Evolutionary conservation across 495 filamentous ascomycete species (phyloP), one percentile per base, ranked within the genome.

Genomic region (Annulohypoxylon stygium): DNA sequence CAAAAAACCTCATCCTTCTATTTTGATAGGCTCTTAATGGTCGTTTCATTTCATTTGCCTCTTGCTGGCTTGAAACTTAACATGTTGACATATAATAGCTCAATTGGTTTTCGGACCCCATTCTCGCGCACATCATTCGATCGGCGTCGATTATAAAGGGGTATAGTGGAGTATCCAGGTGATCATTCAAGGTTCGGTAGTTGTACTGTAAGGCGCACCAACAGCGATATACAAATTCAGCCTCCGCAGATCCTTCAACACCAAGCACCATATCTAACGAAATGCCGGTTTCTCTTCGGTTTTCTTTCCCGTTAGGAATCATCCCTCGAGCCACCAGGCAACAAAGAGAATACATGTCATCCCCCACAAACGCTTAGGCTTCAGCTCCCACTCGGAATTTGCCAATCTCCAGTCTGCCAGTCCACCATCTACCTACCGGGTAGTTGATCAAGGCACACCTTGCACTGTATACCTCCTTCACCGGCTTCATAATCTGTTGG

Each of bases 11-110:
- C 2, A 18, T 33, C 10, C 39, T 33, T 8, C 12, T n/a, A 30
- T 23, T 23, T 23, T 39, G 20, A 47, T 67, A 58, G 14, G 39
- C 30, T 61, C 14, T n/a, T 2, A 16, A 6, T 47, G 12, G 33
- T 34, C 48, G 71, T 74, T 74, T 74, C 71, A 74, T 64, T 25
- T 36, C n/a, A 7, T 67, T 67, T 39, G 67, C 67, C 67, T 67
- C 71, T 34, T 45, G 43, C 36, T 50, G 60, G 47, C 55, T 30
- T 47, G 55, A 63, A 50, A 37, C 53, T 70, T 55, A 30, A 45
- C 7, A 48, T 53, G 14, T 14, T 20, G 30, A 30, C 18, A 18
- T 65, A 69, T 55, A 57, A 69, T 61, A 43, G 18, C 63, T 39
- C 36, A 59, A 39, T 60, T 55, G 23, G 4, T 37, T 54, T 65